Evolutionary conservation across 192 early-diverging fungal species (phyloP).

Genomic region (Geosiphon pyriformis): DNA sequence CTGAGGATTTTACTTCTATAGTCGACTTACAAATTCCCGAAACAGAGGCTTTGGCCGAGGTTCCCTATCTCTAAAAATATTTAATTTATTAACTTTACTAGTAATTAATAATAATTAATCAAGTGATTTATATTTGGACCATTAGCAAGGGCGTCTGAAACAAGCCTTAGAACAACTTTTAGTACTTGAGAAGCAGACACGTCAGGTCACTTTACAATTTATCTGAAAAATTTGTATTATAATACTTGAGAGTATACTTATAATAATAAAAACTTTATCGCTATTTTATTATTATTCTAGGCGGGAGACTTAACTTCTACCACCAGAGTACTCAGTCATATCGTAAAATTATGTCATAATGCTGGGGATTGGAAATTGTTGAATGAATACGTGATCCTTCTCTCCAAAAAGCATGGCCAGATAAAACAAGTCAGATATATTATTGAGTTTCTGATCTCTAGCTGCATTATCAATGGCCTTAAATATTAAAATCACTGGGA

Average conservation of each 20-base stretch:
- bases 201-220: constrained; percentile 54
- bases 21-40: constrained; percentile 76
- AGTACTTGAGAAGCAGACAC: constrained; percentile 89
- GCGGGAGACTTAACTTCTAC: constrained; percentile 86
- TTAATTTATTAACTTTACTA: not conserved
- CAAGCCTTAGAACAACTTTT: constrained; percentile 88
- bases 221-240: constrained; percentile 5
- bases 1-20: constrained; percentile 85
- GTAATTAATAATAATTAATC: not conserved
- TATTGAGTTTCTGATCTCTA: constrained; percentile 3
- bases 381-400: constrained; percentile 83
- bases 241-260: not conserved
- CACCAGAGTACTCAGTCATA: constrained; percentile 73
- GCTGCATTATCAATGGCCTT: not conserved
- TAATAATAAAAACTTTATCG: too few relatives aligned
- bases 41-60: constrained; percentile 63
- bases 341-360: constrained; percentile 68
- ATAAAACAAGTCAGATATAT: constrained; percentile 73
- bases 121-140: not conserved
- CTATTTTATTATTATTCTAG: too few relatives aligned
- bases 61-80: not conserved
- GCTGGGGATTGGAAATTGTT: constrained; percentile 82
- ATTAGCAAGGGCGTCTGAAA: constrained; percentile 61
- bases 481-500: not conserved
- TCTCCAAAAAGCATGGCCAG: constrained; percentile 97